Evolutionary conservation across 495 filamentous ascomycete species (phyloP).

Genomic region (Penicillium samsonianum): DNA sequence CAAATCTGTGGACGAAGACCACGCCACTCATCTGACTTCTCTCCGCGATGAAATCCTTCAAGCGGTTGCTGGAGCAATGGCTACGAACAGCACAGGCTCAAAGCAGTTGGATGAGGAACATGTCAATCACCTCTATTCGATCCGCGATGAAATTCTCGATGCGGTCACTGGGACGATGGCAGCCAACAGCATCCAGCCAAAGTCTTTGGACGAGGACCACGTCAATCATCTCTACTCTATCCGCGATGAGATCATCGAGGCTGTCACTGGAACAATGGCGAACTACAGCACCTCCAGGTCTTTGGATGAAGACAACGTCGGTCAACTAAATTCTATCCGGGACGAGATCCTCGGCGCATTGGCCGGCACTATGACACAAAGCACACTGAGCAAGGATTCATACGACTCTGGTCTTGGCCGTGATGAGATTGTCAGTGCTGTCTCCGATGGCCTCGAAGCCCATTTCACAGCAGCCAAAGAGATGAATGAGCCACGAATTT

Average conservation of each 20-base stretch:
- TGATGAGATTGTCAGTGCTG: constrained; percentile 48
- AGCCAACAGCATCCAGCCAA: background rate
- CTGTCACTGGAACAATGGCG: constrained; percentile 53
- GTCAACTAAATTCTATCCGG: constrained; percentile 36
- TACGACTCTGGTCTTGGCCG: constrained; percentile 47
- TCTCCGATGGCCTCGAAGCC: constrained; percentile 45
- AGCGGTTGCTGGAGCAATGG: constrained; percentile 50
- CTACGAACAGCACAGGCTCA: constrained; percentile 5
- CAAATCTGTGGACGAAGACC: constrained; percentile 15
- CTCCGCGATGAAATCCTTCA: constrained; percentile 45
- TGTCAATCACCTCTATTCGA: constrained; percentile 4
- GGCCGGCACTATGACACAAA: constrained; percentile 45
- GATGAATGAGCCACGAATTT: constrained; percentile 40
- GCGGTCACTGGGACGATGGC: constrained; percentile 46
- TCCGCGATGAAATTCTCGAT: constrained; percentile 35
- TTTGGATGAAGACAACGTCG: constrained; percentile 27
- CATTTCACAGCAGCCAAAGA: constrained; percentile 43
- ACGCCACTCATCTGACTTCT: constrained; percentile 20
- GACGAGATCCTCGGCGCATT: constrained; percentile 46
- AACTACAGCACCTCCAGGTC: constrained; percentile 17
- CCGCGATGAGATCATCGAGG: constrained; percentile 22
- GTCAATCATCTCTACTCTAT: constrained; percentile 10
- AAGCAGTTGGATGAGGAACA: constrained; percentile 6
- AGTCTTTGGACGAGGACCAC: constrained; percentile 9
- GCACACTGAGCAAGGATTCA: constrained; percentile 50